Conservation (phyloP, 495 filamentous ascomycete genomes). For the Tuber magnatum region DNA sequence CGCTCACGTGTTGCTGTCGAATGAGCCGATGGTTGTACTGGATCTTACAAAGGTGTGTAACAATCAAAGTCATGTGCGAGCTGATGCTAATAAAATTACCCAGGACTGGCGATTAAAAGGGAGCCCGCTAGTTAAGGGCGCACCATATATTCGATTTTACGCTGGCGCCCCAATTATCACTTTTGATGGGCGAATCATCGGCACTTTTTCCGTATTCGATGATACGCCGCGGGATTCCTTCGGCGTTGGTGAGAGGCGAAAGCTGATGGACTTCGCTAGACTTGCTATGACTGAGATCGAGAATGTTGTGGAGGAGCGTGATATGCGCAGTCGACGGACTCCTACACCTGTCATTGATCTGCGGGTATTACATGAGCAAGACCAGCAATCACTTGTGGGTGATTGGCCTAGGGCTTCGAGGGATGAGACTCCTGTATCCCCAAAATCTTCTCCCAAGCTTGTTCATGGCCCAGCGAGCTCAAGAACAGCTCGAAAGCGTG, state of each 20-base stretch:
- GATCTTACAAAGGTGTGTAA: conserved; percentile 43
- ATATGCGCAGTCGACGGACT: conserved; percentile 30
- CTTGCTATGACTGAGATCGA: conserved; percentile 41
- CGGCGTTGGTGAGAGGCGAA: conserved; percentile 32
- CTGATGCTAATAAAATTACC: conserved; percentile 8
- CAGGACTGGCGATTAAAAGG: conserved; percentile 45
- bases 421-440: conserved; percentile 3
- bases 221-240: conserved; percentile 39
- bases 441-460: conserved; percentile 14
- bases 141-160: conserved; percentile 43
- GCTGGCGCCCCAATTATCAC: conserved; percentile 45
- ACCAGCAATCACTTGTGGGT: conserved; percentile 5
- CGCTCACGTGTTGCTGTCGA: conserved; percentile 43
- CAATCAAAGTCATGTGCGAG: not conserved
- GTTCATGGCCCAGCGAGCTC: not conserved
- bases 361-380: conserved; percentile 8
- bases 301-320: conserved; percentile 39
- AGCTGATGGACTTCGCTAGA: conserved; percentile 42
- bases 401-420: not conserved
- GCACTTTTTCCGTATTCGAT: conserved; percentile 43
- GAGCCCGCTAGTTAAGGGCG: conserved; percentile 40
- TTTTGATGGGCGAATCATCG: conserved; percentile 40
- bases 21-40: conserved; percentile 42
- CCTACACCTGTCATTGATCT: conserved; percentile 17
- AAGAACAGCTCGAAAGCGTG: conserved; percentile 19